A percentile compares a stretch with the other conserved stretches of the same genome.
Evolutionary conservation across 2,329 filamentous ascomycete genomes (phyloP).

Genomic region (Ophiostoma pallidulum): DNA sequence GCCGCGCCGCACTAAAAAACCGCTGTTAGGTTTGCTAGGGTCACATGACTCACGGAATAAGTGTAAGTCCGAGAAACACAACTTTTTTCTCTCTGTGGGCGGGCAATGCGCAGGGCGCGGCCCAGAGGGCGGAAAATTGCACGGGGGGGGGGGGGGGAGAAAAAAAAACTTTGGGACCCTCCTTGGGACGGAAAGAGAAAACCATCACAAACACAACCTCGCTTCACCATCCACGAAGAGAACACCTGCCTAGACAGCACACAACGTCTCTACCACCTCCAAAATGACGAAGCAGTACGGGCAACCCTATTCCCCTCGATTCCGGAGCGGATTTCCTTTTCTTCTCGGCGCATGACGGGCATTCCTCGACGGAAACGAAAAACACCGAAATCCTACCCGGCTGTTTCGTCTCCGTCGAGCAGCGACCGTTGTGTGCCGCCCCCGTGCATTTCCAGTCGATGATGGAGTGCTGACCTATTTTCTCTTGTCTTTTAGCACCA

Average conservation of each 20-base stretch:
- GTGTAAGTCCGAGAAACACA: conserved; percentile 12
- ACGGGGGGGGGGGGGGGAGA: conserved; percentile 7
- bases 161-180: conserved; percentile 10
- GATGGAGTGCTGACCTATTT: conserved; percentile 14
- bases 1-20: not conserved
- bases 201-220: conserved; percentile 11
- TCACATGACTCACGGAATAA: conserved; percentile 13
- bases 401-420: not conserved
- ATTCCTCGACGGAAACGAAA: not conserved
- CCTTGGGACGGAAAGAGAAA: conserved; percentile 7
- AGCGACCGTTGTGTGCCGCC: not conserved
- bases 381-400: not conserved
- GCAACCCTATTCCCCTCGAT: not conserved
- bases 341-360: conserved; percentile 1
- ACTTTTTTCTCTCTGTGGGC: conserved; percentile 8
- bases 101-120: no score
- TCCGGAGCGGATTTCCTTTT: not conserved
- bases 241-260: conserved; percentile 9
- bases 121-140: conserved; percentile 13
- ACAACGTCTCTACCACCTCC: conserved; percentile 19
- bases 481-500: conserved; percentile 47
- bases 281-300: conserved; percentile 70
- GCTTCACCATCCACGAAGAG: conserved; percentile 4
- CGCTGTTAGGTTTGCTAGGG: not conserved
- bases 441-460: not conserved